Evolutionary conservation across 2,329 filamentous ascomycete genomes (phyloP).

Genomic region (Leptosphaerulina australis): DNA sequence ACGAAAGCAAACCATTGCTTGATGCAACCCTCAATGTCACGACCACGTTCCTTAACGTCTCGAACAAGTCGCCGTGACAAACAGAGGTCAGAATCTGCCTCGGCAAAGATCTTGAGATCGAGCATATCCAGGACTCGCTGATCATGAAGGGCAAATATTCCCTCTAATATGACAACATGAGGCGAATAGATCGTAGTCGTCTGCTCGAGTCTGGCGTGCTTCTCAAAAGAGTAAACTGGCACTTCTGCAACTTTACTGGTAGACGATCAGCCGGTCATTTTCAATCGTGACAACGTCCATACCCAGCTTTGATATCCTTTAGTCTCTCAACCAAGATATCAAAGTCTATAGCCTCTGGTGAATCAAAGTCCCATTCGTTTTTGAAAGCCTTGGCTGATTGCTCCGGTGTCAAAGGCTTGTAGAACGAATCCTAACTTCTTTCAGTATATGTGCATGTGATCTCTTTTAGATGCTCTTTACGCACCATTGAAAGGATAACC

Average conservation of each 20-base stretch:
- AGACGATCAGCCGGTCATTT: slow-evolving; percentile 22
- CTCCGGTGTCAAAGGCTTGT: slow-evolving; percentile 83
- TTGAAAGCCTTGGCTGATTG: slow-evolving; percentile 79
- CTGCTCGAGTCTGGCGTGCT: slow-evolving; percentile 78
- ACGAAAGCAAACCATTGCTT: slow-evolving; percentile 98
- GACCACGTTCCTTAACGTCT: slow-evolving; percentile 85
- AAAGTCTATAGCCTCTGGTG: slow-evolving; percentile 93
- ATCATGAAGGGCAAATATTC: slow-evolving; percentile 94
- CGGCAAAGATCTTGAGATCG: slow-evolving; percentile 96
- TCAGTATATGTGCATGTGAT: slow-evolving; percentile 35
- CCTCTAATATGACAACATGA: slow-evolving; percentile 92
- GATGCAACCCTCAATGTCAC: slow-evolving; percentile 93
- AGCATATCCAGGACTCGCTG: slow-evolving; percentile 81
- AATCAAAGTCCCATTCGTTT: slow-evolving; percentile 96
- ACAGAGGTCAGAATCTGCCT: slow-evolving; percentile 93
- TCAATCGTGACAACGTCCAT: slow-evolving; percentile 32
- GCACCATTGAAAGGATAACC: slow-evolving; percentile 93
- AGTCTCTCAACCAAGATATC: slow-evolving; percentile 82
- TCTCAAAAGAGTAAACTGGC: slow-evolving; percentile 91
- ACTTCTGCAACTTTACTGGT: slow-evolving; percentile 83
- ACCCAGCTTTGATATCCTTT: slow-evolving; percentile 89
- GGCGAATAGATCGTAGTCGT: slow-evolving; percentile 94
- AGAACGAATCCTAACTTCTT: slow-evolving; percentile 82
- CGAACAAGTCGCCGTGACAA: slow-evolving; percentile 72
- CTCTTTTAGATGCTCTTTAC: slow-evolving; percentile 14